Percentiles rank a stretch among this genome's conserved stretches.
These are phyloP conservation scores for Pythium rishiriense DNA, from an alignment of 352 stramenopile genomes.

Conservation along the genomic window DNA sequence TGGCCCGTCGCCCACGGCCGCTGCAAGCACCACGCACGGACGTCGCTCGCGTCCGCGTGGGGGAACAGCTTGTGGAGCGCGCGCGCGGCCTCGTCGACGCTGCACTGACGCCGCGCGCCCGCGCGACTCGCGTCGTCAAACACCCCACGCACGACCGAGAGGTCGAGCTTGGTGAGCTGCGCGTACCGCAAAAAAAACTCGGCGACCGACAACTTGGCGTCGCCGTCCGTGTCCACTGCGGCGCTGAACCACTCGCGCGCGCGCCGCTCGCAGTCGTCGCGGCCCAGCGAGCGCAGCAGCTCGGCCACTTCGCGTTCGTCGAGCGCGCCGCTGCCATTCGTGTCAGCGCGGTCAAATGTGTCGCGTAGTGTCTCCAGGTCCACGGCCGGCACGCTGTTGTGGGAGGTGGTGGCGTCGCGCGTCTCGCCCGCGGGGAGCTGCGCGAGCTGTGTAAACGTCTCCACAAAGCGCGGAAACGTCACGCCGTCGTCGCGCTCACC, in stretches of 20 bases:
- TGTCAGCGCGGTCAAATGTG: conserved; percentile 46
- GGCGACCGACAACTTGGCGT: conserved; percentile 52
- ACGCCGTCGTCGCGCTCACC: conserved; percentile 35
- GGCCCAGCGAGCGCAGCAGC: conserved; percentile 24
- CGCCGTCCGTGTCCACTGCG: conserved; percentile 22
- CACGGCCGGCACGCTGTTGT: conserved; percentile 31
- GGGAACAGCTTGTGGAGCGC: conserved; percentile 18
- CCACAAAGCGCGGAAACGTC: conserved; percentile 51
- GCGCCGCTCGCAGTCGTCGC: conserved; percentile 22
- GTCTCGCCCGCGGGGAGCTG: conserved; percentile 40
- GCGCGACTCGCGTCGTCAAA: conserved; percentile 30
- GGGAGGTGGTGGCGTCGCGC: not conserved
- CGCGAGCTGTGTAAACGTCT: conserved; percentile 57
- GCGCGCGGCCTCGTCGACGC: not conserved
- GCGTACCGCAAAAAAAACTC: conserved; percentile 71
- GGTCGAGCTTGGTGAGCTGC: conserved; percentile 39
- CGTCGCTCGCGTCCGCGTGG: conserved; percentile 3
- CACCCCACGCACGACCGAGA: conserved; percentile 34
- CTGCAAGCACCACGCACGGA: conserved; percentile 20
- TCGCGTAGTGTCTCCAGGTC: conserved; percentile 40
- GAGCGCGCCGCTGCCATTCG: conserved; percentile 38
- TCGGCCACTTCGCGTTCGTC: conserved; percentile 29
- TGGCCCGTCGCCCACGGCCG: conserved; percentile 8
- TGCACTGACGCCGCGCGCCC: not conserved
- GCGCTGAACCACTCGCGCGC: conserved; percentile 42